Evolutionary conservation across 306 rosid genomes (phyloP), one percentile per base, ranked within the genome.

Genomic region (Boehmeria nivea): DNA sequence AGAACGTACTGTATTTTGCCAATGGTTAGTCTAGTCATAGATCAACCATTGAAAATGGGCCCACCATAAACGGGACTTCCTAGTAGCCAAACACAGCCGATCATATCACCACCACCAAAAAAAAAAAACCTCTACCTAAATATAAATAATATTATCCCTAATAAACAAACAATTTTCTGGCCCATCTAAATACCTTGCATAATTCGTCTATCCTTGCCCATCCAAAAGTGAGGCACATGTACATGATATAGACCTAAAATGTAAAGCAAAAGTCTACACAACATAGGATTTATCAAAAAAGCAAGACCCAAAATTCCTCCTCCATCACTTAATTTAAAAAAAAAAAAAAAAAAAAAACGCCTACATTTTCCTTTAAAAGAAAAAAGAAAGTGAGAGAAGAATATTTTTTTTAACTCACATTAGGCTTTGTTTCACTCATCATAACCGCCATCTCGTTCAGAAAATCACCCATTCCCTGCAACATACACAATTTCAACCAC

Each of bases 381-480:
- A n/a, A n/a, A n/a, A n/a, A n/a, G n/a, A 9, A 8, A 49, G 33
- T 1, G 17, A 12, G 15, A 21, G 3, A 15, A 11, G 0, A 24
- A 11, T 12, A 1, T 4, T 28, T 3, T 18, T 44, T 11, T 2
- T 6, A 14, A 40, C 90, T 74, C 69, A 87, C 95, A 68, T 51
- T 84, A 25, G 96, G 69, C 60, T 77, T 78, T 6, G 89, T 78
- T 64, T 87, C 89, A 67, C 67, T 78, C 96, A 91, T 91, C 95
- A 91, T 87, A 25, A 84, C 66, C 19, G 77, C 83, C 99, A 91
- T 91, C 71, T 91, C 99, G 33, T 60, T 72, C 81, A 91, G 63
- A 61, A 91, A 87, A 44, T 87, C 99, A 46, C 89, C 89, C 96
- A 91, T 87, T 11, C 82, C 99, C 99, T 91, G 89, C 81, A 76